These are phyloP conservation scores for Solanum hybrid DNA, from an alignment of 305 asterid genomes.

Conservation along the genomic window DNA sequence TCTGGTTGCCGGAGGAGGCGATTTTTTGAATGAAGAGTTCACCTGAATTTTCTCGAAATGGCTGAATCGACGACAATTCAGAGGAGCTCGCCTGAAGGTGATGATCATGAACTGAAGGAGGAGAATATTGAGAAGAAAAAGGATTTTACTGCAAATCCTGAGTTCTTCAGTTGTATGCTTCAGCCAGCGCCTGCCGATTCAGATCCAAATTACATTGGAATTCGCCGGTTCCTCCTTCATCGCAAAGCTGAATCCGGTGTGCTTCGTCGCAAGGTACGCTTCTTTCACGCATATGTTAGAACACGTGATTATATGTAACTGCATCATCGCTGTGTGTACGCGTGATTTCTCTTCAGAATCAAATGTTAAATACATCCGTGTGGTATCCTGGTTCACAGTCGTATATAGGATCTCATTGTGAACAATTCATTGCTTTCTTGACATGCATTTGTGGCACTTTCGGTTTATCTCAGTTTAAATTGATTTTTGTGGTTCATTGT, in stretches of 20 bases:
- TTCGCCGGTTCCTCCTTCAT: constrained; percentile 74
- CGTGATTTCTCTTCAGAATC: background rate
- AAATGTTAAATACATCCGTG: background rate
- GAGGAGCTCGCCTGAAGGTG: constrained; percentile 25
- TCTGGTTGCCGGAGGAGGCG: constrained; percentile 8
- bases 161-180: constrained; percentile 80
- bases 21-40: constrained; percentile 3
- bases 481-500: background rate
- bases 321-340: background rate
- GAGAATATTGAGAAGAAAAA: constrained; percentile 23
- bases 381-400: background rate
- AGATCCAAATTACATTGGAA: constrained; percentile 74
- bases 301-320: background rate
- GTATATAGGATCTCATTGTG: background rate
- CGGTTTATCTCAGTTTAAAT: background rate
- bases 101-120: constrained; percentile 22
- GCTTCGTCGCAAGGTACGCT: constrained; percentile 63
- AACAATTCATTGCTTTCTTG: background rate
- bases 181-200: constrained; percentile 72
- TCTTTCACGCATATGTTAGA: background rate
- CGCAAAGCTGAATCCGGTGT: constrained; percentile 76
- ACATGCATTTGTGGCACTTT: background rate
- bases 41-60: constrained; percentile 23
- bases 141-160: constrained; percentile 48
- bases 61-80: constrained; percentile 36